A percentile compares a stretch with the other conserved stretches of the same genome.
phyloP scores from a whole-genome alignment of 805 yeast genomes.

The Dipodascus albidus region DNA sequence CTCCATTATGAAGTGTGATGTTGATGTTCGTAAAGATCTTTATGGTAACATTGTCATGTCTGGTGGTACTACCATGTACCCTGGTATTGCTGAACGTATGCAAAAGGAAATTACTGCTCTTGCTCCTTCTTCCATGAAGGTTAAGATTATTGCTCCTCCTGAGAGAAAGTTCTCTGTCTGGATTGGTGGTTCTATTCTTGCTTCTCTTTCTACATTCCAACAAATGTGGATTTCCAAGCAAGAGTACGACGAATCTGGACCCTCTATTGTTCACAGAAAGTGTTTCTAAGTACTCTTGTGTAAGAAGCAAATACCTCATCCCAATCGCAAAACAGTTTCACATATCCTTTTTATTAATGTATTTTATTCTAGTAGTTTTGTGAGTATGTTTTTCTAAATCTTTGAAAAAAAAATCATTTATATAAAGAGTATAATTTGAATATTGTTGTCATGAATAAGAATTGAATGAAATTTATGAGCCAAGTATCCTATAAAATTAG shows the following conservation, averaged over 20 bases:
- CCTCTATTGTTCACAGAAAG: conserved; percentile 95
- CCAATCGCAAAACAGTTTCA: conserved; percentile 1
- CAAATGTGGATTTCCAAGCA: conserved; percentile 99
- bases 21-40: conserved; percentile 97
- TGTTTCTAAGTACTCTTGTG: conserved; percentile 50
- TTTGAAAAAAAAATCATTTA: too few species aligned
- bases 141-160: conserved; percentile 98
- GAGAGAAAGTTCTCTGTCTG: conserved; percentile 99
- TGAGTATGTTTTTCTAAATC: neutral
- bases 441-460: neutral
- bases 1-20: conserved; percentile 97
- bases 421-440: neutral
- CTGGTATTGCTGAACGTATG: conserved; percentile 99
- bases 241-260: conserved; percentile 99
- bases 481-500: too few species aligned
- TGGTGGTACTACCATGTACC: conserved; percentile 99
- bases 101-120: conserved; percentile 99
- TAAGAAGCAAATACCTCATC: neutral
- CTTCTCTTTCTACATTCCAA: conserved; percentile 98
- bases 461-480: neutral
- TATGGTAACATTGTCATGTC: conserved; percentile 99
- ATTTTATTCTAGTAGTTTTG: neutral
- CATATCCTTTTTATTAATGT: neutral
- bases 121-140: conserved; percentile 99
- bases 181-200: conserved; percentile 99